phyloP scores from a whole-genome alignment of 331 rosid genomes.

The Ulmus americana region DNA sequence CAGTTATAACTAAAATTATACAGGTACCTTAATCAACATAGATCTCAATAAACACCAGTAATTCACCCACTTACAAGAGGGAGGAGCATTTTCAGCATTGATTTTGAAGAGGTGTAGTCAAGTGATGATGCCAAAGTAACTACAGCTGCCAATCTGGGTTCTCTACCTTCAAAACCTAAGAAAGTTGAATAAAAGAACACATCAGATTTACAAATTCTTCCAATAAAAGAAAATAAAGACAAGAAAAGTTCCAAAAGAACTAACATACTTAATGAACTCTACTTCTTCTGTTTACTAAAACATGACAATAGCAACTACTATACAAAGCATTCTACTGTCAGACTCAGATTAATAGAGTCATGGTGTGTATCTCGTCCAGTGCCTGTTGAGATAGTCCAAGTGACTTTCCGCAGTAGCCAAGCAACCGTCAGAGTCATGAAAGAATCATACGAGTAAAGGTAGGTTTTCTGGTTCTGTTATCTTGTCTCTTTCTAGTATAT shows the following conservation, averaged over 20 bases:
- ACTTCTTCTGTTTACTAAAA: not conserved
- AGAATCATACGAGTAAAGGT: too few relatives aligned
- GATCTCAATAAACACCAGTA: not conserved
- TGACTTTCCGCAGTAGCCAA: too few relatives aligned
- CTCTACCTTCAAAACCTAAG: constrained; percentile 71
- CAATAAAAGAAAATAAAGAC: not conserved
- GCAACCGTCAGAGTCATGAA: too few relatives aligned
- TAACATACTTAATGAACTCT: not conserved
- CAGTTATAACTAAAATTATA: constrained; percentile 1
- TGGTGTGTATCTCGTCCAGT: too few relatives aligned
- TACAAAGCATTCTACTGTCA: too few relatives aligned
- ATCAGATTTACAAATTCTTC: not conserved
- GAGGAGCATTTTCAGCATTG: constrained; percentile 69
- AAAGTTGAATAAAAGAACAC: constrained; percentile 1
- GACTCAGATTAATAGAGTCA: too few relatives aligned
- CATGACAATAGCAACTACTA: not conserved
- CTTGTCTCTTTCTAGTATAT: too few relatives aligned
- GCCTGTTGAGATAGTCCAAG: too few relatives aligned
- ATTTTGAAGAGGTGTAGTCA: constrained; percentile 85
- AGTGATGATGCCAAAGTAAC: constrained; percentile 93
- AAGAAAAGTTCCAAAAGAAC: not conserved
- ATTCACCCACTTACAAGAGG: constrained; percentile 74
- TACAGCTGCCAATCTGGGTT: constrained; percentile 71
- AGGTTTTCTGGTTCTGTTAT: too few relatives aligned
- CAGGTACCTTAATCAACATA: constrained; percentile 17